Percentiles rank a stretch among this genome's conserved stretches.
Conservation (phyloP, 1,284 basidiomycete genomes). For the Ustilago hordei region DNA sequence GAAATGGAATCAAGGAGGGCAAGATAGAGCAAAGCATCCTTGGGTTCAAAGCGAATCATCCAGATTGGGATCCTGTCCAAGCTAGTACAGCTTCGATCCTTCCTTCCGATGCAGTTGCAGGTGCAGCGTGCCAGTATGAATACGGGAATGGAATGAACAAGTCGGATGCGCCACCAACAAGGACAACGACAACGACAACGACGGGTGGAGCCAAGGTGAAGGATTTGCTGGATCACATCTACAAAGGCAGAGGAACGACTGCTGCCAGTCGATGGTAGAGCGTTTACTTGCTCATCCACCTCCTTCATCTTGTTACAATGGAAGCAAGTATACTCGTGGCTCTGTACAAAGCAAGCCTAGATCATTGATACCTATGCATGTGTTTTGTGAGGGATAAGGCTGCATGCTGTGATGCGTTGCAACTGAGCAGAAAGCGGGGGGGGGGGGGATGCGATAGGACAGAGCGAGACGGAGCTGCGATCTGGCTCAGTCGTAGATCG, state of each 20-base stretch:
- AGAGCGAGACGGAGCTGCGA: too few species aligned
- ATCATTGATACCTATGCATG: too few species aligned
- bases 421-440: too few species aligned
- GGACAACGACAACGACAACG: not conserved
- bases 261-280: slow-evolving; percentile 34
- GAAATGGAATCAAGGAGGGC: slow-evolving; percentile 26
- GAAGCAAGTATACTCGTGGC: too few species aligned
- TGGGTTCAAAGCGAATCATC: slow-evolving; percentile 90
- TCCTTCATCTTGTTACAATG: too few species aligned
- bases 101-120: not conserved
- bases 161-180: slow-evolving; percentile 10
- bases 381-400: too few species aligned
- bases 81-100: slow-evolving; percentile 21
- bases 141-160: slow-evolving; percentile 14
- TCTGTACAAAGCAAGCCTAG: too few species aligned
- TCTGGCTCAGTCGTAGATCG: too few species aligned
- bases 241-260: slow-evolving; percentile 29
- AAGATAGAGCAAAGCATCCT: slow-evolving; percentile 95
- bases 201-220: slow-evolving; percentile 40
- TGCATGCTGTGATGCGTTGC: too few species aligned
- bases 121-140: not conserved
- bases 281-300: not conserved
- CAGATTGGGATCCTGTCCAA: slow-evolving; percentile 91
- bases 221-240: slow-evolving; percentile 52
- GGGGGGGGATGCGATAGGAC: too few species aligned